A percentile compares a stretch with the other conserved stretches of the same genome.
Evolutionary conservation across 768 basidiomycete genomes (phyloP).

Genomic region (Termitomyces titanicus): DNA sequence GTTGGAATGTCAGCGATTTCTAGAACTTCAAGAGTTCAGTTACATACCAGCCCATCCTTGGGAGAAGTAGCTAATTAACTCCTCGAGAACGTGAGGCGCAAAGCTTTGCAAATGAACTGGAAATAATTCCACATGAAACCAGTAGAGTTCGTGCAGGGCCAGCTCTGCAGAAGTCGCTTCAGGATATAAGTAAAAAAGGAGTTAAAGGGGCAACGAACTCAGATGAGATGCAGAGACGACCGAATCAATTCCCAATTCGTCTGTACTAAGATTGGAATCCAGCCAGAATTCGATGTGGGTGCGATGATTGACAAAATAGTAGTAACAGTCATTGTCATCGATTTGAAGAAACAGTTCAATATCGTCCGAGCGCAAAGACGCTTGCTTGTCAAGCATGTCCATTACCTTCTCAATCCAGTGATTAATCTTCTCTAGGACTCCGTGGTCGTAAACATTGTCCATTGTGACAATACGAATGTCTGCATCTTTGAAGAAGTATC

Average conservation of each 20-base stretch:
- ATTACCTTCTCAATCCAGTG: slow-evolving; percentile 34
- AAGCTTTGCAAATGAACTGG: slow-evolving; percentile 49
- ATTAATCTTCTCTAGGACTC: slow-evolving; percentile 29
- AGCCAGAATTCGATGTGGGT: slow-evolving; percentile 52
- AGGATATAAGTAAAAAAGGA: neutral
- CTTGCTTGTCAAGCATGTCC: slow-evolving; percentile 24
- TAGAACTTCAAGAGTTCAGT: neutral
- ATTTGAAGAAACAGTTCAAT: slow-evolving; percentile 53
- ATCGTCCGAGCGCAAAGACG: slow-evolving; percentile 26
- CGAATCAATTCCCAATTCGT: slow-evolving; percentile 38
- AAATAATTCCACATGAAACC: slow-evolving; percentile 63
- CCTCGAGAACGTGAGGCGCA: slow-evolving; percentile 31
- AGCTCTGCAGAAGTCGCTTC: slow-evolving; percentile 28
- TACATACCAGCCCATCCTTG: slow-evolving; percentile 54
- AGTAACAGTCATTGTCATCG: slow-evolving; percentile 41
- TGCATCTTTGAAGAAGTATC: slow-evolving; percentile 43
- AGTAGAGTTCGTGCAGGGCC: slow-evolving; percentile 49
- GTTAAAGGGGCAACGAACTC: slow-evolving; percentile 31
- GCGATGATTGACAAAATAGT: slow-evolving; percentile 54
- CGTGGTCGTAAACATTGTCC: slow-evolving; percentile 39
- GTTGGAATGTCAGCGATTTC: neutral
- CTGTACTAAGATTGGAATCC: slow-evolving; percentile 33
- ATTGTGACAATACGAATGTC: slow-evolving; percentile 48
- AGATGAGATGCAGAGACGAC: slow-evolving; percentile 50
- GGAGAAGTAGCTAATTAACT: slow-evolving; percentile 47